Conservation (phyloP, 371 early-diverging fungal genomes). For the Rhizopus delemar region DNA sequence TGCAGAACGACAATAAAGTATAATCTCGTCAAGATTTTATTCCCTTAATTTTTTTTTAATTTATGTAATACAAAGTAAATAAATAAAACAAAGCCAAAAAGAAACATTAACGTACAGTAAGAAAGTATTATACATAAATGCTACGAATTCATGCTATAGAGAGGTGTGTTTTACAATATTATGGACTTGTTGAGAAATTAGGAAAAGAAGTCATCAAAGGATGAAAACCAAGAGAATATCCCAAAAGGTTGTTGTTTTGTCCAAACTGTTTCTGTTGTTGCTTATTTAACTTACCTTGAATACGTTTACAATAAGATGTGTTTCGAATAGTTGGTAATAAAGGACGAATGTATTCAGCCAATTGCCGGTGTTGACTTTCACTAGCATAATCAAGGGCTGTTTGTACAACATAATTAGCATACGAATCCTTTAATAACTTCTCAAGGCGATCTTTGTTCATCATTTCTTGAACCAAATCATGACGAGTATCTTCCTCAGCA, state of each 20-base stretch:
- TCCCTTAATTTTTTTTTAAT: no score
- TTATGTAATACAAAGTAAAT: no score
- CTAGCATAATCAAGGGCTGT: conserved; percentile 87
- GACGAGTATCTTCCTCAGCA: conserved; percentile 72
- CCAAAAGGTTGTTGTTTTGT: neutral
- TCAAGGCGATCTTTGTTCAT: conserved; percentile 68
- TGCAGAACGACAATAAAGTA: no score
- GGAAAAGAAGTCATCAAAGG: conserved; percentile 2
- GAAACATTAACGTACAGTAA: neutral
- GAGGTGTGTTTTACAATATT: neutral
- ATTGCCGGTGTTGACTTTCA: conserved; percentile 63
- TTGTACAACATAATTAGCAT: conserved; percentile 93
- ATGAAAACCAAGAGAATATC: conserved; percentile 6
- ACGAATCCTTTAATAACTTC: conserved; percentile 80
- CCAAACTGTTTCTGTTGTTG: conserved; percentile 30
- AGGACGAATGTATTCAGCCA: conserved; percentile 79
- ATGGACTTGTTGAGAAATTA: neutral
- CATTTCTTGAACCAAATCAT: conserved; percentile 73
- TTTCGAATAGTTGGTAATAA: conserved; percentile 77
- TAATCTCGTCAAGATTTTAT: no score
- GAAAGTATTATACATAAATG: neutral
- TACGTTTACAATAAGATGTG: conserved; percentile 87
- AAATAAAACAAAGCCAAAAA: no score
- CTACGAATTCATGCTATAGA: neutral
- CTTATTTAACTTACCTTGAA: conserved; percentile 75